Conservation (phyloP, 2,329 filamentous ascomycete genomes). For the Colletotrichum paranaense region DNA sequence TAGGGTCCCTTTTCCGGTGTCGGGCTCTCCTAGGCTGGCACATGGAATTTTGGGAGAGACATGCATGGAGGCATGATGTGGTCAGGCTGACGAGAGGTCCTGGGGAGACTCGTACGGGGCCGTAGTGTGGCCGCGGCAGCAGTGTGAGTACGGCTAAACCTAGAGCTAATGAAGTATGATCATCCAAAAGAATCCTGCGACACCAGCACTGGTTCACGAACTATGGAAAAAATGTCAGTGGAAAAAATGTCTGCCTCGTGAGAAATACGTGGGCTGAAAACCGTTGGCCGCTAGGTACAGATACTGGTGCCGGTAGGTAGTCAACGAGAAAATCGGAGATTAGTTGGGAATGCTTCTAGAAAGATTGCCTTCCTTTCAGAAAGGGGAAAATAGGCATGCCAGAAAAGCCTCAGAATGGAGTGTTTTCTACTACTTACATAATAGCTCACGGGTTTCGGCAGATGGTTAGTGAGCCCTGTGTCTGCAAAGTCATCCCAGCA, state of each 20-base stretch:
- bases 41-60: conserved; percentile 15
- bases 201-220: background rate
- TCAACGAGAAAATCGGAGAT: background rate
- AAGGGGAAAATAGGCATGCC: no score
- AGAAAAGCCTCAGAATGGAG: background rate
- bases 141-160: background rate
- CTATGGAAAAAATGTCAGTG: background rate
- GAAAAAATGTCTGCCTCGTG: background rate
- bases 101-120: background rate
- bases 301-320: background rate
- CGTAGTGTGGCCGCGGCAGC: background rate
- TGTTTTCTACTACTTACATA: background rate
- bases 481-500: background rate
- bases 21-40: conserved; percentile 18
- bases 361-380: background rate
- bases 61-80: conserved; percentile 32
- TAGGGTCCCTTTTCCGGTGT: background rate
- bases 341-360: background rate
- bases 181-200: background rate
- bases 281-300: background rate
- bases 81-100: conserved; percentile 13
- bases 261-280: background rate
- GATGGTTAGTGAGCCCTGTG: background rate
- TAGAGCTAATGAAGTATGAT: conserved; percentile 3
- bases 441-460: background rate